Evolutionary conservation across 2,329 filamentous ascomycete genomes (phyloP).

Genomic region (Xylaria sp.): DNA sequence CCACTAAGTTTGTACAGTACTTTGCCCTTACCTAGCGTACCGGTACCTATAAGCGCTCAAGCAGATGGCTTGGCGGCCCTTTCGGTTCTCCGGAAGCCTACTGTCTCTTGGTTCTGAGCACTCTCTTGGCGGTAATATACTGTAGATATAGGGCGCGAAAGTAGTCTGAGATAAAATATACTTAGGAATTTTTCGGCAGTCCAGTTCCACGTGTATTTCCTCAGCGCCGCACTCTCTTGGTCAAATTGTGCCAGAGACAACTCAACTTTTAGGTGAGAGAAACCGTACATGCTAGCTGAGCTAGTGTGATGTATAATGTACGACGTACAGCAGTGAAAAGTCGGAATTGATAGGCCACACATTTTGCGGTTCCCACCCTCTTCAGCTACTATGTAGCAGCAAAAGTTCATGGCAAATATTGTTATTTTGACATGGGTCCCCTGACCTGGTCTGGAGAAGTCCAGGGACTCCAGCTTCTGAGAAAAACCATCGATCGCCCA

Average conservation of each 20-base stretch:
- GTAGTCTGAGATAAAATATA: background rate
- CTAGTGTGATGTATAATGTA: background rate
- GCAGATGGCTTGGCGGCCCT: conserved; percentile 20
- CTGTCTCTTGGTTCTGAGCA: background rate
- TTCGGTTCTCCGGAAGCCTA: too few relatives aligned
- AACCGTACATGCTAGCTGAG: background rate
- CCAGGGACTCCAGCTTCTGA: conserved; percentile 28
- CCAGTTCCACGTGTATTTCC: background rate
- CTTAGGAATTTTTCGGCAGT: background rate
- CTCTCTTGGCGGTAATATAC: background rate
- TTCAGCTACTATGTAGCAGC: conserved; percentile 31
- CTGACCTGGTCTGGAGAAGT: conserved; percentile 24
- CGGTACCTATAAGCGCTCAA: conserved; percentile 26
- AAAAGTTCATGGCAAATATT: conserved; percentile 7
- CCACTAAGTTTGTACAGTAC: conserved; percentile 4
- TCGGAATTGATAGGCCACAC: background rate
- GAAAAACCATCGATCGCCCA: conserved; percentile 28
- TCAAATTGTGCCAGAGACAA: background rate
- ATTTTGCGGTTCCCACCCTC: conserved; percentile 19
- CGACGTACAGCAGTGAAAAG: background rate
- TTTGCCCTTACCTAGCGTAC: background rate
- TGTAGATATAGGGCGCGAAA: background rate
- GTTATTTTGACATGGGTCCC: conserved; percentile 10
- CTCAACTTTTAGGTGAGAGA: background rate
- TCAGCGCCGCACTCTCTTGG: background rate